Percentiles rank a stretch among this genome's conserved stretches.
Evolutionary conservation across 2,329 filamentous ascomycete species (phyloP).

Genomic region (Aspergillus sp.): DNA sequence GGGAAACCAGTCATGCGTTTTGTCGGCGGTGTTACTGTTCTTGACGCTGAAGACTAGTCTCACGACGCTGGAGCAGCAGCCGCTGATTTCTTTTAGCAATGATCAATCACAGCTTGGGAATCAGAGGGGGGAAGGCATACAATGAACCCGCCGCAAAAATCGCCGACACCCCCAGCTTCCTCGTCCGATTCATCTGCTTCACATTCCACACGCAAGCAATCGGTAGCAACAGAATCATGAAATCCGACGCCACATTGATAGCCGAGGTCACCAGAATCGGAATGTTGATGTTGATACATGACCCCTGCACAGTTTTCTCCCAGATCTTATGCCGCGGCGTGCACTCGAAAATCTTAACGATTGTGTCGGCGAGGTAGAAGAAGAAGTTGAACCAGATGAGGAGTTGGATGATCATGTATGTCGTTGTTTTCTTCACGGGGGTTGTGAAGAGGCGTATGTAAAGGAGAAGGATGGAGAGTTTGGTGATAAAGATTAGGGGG

Average conservation of each 20-base stretch:
- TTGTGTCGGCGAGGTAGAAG: slow-evolving; percentile 18
- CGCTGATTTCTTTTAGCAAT: slow-evolving; percentile 6
- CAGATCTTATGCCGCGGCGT: slow-evolving; percentile 18
- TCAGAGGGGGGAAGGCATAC: slow-evolving; percentile 4
- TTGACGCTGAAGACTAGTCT: slow-evolving; percentile 15
- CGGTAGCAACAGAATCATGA: slow-evolving; percentile 18
- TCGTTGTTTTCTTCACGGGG: slow-evolving; percentile 10
- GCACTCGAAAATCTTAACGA: slow-evolving; percentile 22
- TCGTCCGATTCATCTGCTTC: slow-evolving; percentile 12
- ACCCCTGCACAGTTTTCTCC: slow-evolving; percentile 11
- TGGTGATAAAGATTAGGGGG: slow-evolving; percentile 22
- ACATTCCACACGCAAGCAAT: slow-evolving; percentile 17
- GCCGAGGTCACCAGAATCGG: slow-evolving; percentile 14
- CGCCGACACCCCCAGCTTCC: slow-evolving; percentile 15
- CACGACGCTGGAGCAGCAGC: slow-evolving; percentile 19
- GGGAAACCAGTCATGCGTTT: slow-evolving; percentile 19
- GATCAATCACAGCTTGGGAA: not conserved
- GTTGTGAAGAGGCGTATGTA: slow-evolving; percentile 21
- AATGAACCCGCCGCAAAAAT: slow-evolving; percentile 18
- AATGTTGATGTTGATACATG: slow-evolving; percentile 18
- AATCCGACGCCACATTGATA: slow-evolving; percentile 19
- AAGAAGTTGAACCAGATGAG: slow-evolving; percentile 18
- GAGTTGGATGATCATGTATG: slow-evolving; percentile 13
- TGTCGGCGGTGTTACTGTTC: slow-evolving; percentile 11
- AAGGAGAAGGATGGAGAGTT: slow-evolving; percentile 22